Evolutionary conservation across 2,329 filamentous ascomycete species (phyloP).

Genomic region (Seiridium cupressi): DNA sequence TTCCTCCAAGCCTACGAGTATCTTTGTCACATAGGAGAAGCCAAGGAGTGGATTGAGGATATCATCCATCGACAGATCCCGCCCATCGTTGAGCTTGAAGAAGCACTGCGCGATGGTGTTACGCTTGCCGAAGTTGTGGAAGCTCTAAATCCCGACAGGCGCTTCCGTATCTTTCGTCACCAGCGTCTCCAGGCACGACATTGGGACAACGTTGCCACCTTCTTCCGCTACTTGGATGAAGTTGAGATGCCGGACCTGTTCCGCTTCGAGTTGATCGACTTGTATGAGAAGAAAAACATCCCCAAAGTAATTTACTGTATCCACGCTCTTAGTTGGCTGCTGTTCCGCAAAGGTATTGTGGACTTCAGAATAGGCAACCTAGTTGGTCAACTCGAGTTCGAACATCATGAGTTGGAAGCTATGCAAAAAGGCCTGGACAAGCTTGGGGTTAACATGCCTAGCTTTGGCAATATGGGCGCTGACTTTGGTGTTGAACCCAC

Average conservation of each 20-base stretch:
- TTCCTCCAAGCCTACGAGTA: constrained; percentile 98
- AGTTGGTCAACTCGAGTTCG: constrained; percentile 94
- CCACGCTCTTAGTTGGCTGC: constrained; percentile 94
- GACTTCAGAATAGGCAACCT: constrained; percentile 96
- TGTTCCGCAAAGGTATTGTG: constrained; percentile 91
- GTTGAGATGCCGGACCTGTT: constrained; percentile 93
- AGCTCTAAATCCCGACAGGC: constrained; percentile 74
- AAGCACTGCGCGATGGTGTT: constrained; percentile 87
- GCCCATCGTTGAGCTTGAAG: constrained; percentile 89
- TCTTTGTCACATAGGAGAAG: constrained; percentile 96
- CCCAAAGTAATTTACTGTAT: constrained; percentile 99
- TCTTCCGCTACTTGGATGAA: constrained; percentile 91
- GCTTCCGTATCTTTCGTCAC: constrained; percentile 80
- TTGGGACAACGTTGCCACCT: constrained; percentile 96
- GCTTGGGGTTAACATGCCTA: constrained; percentile 92
- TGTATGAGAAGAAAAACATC: constrained; percentile 99
- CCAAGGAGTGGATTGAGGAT: constrained; percentile 94
- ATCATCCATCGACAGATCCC: constrained; percentile 57
- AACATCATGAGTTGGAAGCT: constrained; percentile 94
- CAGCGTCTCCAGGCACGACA: constrained; percentile 88
- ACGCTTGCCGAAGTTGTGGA: constrained; percentile 94
- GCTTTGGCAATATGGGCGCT: constrained; percentile 95
- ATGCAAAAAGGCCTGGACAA: constrained; percentile 97
- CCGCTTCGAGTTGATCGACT: constrained; percentile 91
- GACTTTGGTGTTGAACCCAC: constrained; percentile 84